These are phyloP conservation scores for Aspergillus tamarii DNA, from an alignment of 2,329 filamentous ascomycete genomes.

Conservation along the genomic window DNA sequence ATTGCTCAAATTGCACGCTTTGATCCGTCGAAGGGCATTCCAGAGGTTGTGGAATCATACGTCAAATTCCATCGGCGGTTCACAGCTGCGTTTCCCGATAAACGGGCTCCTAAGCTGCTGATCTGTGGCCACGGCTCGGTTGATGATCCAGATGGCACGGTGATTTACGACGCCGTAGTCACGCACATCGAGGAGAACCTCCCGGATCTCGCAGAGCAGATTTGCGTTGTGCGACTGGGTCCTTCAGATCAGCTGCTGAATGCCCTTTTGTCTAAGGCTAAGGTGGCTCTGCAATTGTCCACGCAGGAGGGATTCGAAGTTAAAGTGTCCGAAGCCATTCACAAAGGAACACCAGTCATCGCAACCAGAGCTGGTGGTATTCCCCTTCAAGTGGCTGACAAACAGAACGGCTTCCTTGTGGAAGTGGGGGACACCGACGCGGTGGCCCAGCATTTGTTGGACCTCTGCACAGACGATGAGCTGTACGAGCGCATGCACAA, in stretches of 20 bases:
- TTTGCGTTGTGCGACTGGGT: constrained; percentile 75
- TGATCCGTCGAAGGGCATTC: constrained; percentile 81
- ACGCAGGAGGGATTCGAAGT: constrained; percentile 84
- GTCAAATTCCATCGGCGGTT: constrained; percentile 69
- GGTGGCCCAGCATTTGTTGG: constrained; percentile 68
- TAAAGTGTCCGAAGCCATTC: constrained; percentile 81
- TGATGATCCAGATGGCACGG: constrained; percentile 75
- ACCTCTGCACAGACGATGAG: constrained; percentile 67
- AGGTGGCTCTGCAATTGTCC: constrained; percentile 76
- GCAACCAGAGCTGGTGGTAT: constrained; percentile 78
- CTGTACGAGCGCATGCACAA: constrained; percentile 69
- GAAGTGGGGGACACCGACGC: constrained; percentile 69
- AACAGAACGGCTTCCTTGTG: constrained; percentile 74
- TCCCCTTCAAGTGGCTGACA: constrained; percentile 73
- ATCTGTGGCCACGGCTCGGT: constrained; percentile 79
- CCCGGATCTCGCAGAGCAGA: constrained; percentile 63
- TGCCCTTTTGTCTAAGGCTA: constrained; percentile 70
- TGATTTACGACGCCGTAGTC: constrained; percentile 74
- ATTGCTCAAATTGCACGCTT: constrained; percentile 82
- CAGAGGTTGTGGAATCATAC: constrained; percentile 75
- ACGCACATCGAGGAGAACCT: constrained; percentile 66
- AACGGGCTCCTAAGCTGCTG: constrained; percentile 69
- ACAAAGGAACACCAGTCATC: constrained; percentile 78
- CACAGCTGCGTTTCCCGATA: constrained; percentile 50
- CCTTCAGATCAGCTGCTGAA: constrained; percentile 82